A percentile compares a stretch with the other conserved stretches of the same genome.
These are phyloP conservation scores for Yarrowia alimentaria DNA, from an alignment of 805 yeast genomes.

Conservation along the genomic window DNA sequence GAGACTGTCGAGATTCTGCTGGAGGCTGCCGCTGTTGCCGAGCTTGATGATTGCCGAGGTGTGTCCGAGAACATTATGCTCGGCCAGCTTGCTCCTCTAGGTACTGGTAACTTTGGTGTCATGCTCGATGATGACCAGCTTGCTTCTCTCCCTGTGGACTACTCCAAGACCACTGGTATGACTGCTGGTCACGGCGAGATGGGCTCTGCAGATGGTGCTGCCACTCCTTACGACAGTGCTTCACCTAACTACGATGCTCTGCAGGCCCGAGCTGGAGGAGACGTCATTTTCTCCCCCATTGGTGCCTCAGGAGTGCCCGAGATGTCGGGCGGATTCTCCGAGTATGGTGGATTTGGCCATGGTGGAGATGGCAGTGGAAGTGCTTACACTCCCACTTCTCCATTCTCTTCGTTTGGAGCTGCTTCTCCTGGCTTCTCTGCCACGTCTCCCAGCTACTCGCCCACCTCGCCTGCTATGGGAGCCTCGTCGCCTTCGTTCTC, in stretches of 20 bases:
- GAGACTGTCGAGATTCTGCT: conserved; percentile 96
- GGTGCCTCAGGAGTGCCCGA: conserved; percentile 80
- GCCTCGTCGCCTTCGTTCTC: conserved; percentile 69
- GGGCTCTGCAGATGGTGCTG: conserved; percentile 71
- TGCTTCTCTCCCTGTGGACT: conserved; percentile 57
- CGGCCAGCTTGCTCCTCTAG: conserved; percentile 98
- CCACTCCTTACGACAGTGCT: conserved; percentile 81
- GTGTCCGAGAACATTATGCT: conserved; percentile 96
- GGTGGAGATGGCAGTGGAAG: conserved; percentile 50
- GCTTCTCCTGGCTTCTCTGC: conserved; percentile 53
- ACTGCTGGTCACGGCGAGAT: conserved; percentile 42
- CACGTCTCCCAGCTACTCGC: conserved; percentile 68
- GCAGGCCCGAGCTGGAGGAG: conserved; percentile 53
- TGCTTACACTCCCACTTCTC: conserved; percentile 72
- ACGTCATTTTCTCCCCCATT: conserved; percentile 80
- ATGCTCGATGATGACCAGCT: conserved; percentile 88
- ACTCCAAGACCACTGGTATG: conserved; percentile 34
- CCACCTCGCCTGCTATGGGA: conserved; percentile 64
- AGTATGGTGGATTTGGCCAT: conserved; percentile 66
- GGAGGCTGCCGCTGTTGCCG: conserved; percentile 98
- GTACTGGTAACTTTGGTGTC: conserved; percentile 97
- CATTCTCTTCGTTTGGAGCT: conserved; percentile 59
- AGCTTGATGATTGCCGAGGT: conserved; percentile 96
- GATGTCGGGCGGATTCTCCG: conserved; percentile 82
- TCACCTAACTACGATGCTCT: conserved; percentile 46